Evolutionary conservation across 306 rosid species (phyloP).

Genomic region (Rubus parviflorus): DNA sequence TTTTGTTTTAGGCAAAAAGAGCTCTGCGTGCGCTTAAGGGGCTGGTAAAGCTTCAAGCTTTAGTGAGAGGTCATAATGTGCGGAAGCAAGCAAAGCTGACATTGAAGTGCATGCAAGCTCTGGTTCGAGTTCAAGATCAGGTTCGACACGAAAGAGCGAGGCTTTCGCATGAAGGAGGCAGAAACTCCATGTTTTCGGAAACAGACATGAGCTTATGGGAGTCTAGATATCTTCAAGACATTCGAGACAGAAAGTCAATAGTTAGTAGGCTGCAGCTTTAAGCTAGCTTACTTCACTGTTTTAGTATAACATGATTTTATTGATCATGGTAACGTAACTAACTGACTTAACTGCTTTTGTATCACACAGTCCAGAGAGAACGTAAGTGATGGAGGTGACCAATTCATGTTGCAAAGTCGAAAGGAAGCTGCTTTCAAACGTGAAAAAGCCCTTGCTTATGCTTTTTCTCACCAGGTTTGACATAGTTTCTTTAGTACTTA

Average conservation of each 20-base stretch:
- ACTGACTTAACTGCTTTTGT: neutral
- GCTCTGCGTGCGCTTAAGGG: conserved; percentile 39
- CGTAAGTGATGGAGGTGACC: conserved; percentile 16
- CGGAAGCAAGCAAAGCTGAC: conserved; percentile 34
- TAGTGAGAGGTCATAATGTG: conserved; percentile 37
- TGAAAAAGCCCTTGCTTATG: conserved; percentile 44
- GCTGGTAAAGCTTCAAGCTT: conserved; percentile 40
- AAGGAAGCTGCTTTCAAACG: conserved; percentile 36
- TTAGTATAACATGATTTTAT: neutral
- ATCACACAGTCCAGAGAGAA: conserved; percentile 25
- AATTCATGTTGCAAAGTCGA: conserved; percentile 16
- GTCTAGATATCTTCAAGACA: conserved; percentile 22
- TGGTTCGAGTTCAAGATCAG: conserved; percentile 35
- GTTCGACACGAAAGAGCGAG: conserved; percentile 34
- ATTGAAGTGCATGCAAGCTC: conserved; percentile 36
- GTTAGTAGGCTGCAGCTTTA: conserved; percentile 21
- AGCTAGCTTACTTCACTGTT: neutral
- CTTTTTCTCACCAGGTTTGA: conserved; percentile 38
- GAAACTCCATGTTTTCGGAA: conserved; percentile 31
- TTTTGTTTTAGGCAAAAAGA: conserved; percentile 29
- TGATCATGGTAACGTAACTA: neutral
- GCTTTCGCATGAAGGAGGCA: conserved; percentile 33
- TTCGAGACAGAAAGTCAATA: conserved; percentile 21
- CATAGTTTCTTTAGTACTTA: neutral
- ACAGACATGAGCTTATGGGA: conserved; percentile 22